A percentile compares a stretch with the other conserved stretches of the same genome.
These are phyloP conservation scores for Aspergillus kassunensis DNA, from an alignment of 495 filamentous ascomycete species.

Conservation along the genomic window DNA sequence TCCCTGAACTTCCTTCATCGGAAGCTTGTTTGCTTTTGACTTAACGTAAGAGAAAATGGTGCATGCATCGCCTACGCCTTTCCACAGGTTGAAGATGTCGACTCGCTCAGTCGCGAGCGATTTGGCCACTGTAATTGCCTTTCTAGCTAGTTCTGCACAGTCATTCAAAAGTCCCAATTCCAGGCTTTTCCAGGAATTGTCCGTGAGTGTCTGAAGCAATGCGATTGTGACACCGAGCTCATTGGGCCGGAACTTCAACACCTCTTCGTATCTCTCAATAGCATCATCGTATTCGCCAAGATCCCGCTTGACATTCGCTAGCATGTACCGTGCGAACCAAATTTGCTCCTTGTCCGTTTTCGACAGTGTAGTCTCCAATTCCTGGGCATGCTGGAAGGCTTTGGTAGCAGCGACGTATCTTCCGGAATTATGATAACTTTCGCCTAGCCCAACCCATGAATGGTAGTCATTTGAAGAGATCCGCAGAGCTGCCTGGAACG, in stretches of 20 bases:
- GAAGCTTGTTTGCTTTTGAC: slow-evolving; percentile 54
- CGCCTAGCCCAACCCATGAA: slow-evolving; percentile 92
- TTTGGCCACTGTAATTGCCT: slow-evolving; percentile 53
- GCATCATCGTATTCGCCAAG: slow-evolving; percentile 84
- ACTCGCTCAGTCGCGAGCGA: slow-evolving; percentile 47
- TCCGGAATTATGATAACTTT: slow-evolving; percentile 93
- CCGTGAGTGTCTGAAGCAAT: slow-evolving; percentile 78
- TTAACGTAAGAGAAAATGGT: slow-evolving; percentile 76
- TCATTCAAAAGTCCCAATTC: slow-evolving; percentile 81
- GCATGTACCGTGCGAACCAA: slow-evolving; percentile 96
- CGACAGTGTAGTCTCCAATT: slow-evolving; percentile 49
- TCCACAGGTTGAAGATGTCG: slow-evolving; percentile 92
- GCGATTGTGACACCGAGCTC: slow-evolving; percentile 88
- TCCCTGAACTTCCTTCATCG: slow-evolving; percentile 45
- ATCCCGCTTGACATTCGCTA: slow-evolving; percentile 92
- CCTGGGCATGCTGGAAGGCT: slow-evolving; percentile 77
- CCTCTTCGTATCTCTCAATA: slow-evolving; percentile 66
- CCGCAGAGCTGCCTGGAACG: slow-evolving; percentile 86
- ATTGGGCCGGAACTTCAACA: slow-evolving; percentile 58
- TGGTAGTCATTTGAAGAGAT: slow-evolving; percentile 83
- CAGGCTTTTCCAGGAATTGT: slow-evolving; percentile 71
- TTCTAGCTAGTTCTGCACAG: slow-evolving; percentile 60
- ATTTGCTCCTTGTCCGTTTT: slow-evolving; percentile 53
- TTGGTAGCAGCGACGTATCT: slow-evolving; percentile 89
- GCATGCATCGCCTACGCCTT: slow-evolving; percentile 85